Evolutionary conservation across 257 asterid genomes (phyloP), one percentile per base, ranked within the genome.

Genomic region (Henckelia pumila): DNA sequence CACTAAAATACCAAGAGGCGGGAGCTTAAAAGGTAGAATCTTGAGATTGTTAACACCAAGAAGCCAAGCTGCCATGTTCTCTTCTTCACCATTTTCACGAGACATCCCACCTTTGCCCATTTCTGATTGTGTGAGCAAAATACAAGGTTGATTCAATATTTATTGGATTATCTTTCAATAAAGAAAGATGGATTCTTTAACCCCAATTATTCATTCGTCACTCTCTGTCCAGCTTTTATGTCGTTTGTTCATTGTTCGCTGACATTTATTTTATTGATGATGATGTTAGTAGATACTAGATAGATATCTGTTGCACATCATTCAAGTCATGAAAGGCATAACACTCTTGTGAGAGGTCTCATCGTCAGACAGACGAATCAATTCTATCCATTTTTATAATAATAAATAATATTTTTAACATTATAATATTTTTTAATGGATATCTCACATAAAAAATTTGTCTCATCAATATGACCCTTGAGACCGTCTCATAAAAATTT

Each of bases 41-140:
- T 86, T 88, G 79, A 92, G 84, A 47, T 82, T 82, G 78, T 88
- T 80, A 59, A 85, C 83, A 28, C 93, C 95, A 37, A 92, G 77
- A 71, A 92, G 98, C 97, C 98, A 93, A 75, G 98, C 97, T 49
- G 96, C 98, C 96, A 90, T 86, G 77, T 88, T 93, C 72, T 80
- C 95, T 70, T 80, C 85, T 62, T 67, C 85, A 56, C 24, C 73
- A 50, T 35, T 59, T 70, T 26, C 61, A 59, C 8, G 85, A 66
- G 88, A 80, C 82, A 68, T 80, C 55, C 94, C 91, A 8, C 92
- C 96, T 71, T 86, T 86, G 17, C 92, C 95, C 95, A 89, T 89
- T 33, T 76, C 47, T 32, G 22, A 59, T 47, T 17, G 64, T 59
- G 2, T 25, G 44, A 26, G 25, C 11, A 14, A 28, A 23, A n/a